Evolutionary conservation across 805 yeast genomes (phyloP).

Genomic region (Suhomyces vadensis): DNA sequence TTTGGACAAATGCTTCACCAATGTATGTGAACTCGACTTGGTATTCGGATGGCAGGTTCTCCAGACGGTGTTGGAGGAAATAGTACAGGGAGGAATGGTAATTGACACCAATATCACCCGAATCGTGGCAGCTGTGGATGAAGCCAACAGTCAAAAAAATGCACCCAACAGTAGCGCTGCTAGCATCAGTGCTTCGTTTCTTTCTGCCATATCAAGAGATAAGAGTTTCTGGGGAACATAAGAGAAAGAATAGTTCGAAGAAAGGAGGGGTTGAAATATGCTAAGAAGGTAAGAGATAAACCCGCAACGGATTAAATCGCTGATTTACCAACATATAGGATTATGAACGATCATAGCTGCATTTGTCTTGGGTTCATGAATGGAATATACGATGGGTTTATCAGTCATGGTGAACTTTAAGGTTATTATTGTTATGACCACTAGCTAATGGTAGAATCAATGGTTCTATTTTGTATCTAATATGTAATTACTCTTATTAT

Average conservation of each 20-base stretch:
- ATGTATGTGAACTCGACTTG: conserved; percentile 92
- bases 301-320: no score
- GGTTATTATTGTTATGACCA: no score
- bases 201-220: conserved; percentile 28
- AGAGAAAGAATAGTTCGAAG: conserved; percentile 8
- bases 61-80: conserved; percentile 87
- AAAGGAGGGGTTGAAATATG: no score
- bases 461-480: no score
- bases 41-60: conserved; percentile 99
- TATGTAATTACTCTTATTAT: no score
- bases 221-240: conserved; percentile 26
- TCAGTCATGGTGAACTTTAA: no score
- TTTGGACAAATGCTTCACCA: conserved; percentile 86
- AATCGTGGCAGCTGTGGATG: conserved; percentile 83
- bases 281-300: no score
- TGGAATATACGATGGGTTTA: no score
- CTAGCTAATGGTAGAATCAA: no score
- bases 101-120: conserved; percentile 83
- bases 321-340: no score
- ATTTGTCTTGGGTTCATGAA: no score
- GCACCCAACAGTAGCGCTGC: conserved; percentile 19
- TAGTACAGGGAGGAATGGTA: conserved; percentile 97
- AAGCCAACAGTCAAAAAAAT: conserved; percentile 54
- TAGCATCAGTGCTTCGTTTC: conserved; percentile 22
- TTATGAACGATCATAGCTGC: no score